Percentiles rank a stretch among this genome's conserved stretches.
phyloP scores from a whole-genome alignment of 192 early-diverging fungal species.

The Backusella luteola region DNA sequence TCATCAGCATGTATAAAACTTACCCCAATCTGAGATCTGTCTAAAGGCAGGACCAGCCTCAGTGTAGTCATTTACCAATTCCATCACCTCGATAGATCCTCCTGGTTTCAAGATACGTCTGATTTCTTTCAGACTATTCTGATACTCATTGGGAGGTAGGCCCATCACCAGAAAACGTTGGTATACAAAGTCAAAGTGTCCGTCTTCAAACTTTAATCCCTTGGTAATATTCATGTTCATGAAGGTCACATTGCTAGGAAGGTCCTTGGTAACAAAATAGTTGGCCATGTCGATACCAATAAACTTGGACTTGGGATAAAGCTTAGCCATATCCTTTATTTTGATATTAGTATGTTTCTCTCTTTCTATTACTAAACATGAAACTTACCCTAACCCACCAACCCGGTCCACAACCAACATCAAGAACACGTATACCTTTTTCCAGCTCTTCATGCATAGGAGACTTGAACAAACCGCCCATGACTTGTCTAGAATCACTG shows the following conservation, averaged over 20 bases:
- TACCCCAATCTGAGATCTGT: slow-evolving; percentile 24
- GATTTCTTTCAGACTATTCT: slow-evolving; percentile 20
- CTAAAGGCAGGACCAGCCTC: slow-evolving; percentile 25
- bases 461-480: slow-evolving; percentile 24
- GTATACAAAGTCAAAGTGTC: slow-evolving; percentile 36
- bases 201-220: slow-evolving; percentile 28
- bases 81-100: slow-evolving; percentile 33
- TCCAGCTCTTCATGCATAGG: slow-evolving; percentile 26
- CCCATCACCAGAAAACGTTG: slow-evolving; percentile 41
- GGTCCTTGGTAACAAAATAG: slow-evolving; percentile 21
- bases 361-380: not conserved
- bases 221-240: slow-evolving; percentile 18
- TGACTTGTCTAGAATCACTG: not conserved
- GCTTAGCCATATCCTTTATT: slow-evolving; percentile 35
- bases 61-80: slow-evolving; percentile 22
- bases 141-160: slow-evolving; percentile 19
- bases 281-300: slow-evolving; percentile 35
- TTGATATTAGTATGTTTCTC: not conserved
- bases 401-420: slow-evolving; percentile 40
- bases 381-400: slow-evolving; percentile 31
- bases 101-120: slow-evolving; percentile 28
- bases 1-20: not conserved
- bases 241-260: slow-evolving; percentile 23
- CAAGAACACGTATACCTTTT: slow-evolving; percentile 30
- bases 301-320: slow-evolving; percentile 38